phyloP scores from a whole-genome alignment of 2,329 filamentous ascomycete species.

The Cercospora citrullina region DNA sequence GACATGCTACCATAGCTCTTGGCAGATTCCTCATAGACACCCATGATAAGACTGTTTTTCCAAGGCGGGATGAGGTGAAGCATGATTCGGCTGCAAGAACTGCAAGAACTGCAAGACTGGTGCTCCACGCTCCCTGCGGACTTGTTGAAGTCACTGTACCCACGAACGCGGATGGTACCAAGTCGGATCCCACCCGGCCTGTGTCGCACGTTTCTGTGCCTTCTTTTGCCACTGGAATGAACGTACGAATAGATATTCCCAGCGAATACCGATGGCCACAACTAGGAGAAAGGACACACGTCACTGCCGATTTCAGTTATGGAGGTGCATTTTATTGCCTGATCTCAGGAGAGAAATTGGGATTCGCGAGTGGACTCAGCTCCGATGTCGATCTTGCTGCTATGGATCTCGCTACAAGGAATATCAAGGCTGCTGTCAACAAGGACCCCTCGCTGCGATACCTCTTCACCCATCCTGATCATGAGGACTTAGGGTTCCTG shows the following conservation, averaged over 20 bases:
- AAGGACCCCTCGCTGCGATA: constrained; percentile 34
- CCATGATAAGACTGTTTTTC: constrained; percentile 44
- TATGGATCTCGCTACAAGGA: constrained; percentile 38
- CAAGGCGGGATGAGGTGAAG: constrained; percentile 38
- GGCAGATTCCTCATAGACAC: constrained; percentile 41
- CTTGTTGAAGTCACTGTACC: constrained; percentile 47
- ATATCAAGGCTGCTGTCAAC: constrained; percentile 39
- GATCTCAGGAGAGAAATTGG: constrained; percentile 42
- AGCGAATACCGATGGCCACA: constrained; percentile 43
- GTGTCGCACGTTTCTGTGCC: constrained; percentile 48
- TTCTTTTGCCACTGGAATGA: constrained; percentile 43
- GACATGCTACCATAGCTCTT: constrained; percentile 54
- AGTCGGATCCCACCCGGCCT: constrained; percentile 42
- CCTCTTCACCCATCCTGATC: constrained; percentile 31
- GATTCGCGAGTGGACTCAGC: constrained; percentile 39
- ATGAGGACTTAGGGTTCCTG: constrained; percentile 36
- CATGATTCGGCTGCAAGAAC: constrained; percentile 32
- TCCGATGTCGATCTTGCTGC: constrained; percentile 34
- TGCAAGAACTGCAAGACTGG: constrained; percentile 35
- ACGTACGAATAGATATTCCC: constrained; percentile 38
- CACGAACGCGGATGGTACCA: constrained; percentile 29
- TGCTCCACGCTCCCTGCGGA: constrained; percentile 50
- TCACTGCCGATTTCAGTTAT: constrained; percentile 44
- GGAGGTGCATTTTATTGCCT: constrained; percentile 51
- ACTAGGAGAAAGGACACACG: constrained; percentile 31